A percentile compares a stretch with the other conserved stretches of the same genome.
phyloP scores from a whole-genome alignment of 176 grass and related monocot species.

The Hyparrhenia diplandra region DNA sequence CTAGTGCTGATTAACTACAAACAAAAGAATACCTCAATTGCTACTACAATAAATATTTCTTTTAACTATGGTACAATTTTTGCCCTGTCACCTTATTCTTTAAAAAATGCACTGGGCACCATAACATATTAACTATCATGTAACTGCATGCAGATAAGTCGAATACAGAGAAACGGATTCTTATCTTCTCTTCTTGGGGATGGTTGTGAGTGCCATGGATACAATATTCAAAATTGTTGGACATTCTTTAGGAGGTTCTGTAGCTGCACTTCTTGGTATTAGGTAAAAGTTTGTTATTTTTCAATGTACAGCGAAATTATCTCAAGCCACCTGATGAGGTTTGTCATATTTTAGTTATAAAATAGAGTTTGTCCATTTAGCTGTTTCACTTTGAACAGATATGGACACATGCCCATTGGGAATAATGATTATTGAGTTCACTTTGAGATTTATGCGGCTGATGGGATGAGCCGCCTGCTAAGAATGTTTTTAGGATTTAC shows the following conservation, averaged over 20 bases:
- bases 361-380: not conserved
- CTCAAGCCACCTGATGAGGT: not conserved
- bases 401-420: not conserved
- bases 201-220: conserved; percentile 82
- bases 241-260: conserved; percentile 91
- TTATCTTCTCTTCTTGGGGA: conserved; percentile 79
- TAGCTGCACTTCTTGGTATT: conserved; percentile 84
- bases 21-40: not conserved
- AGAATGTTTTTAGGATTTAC: not conserved
- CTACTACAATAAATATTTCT: not conserved
- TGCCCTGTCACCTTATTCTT: not conserved
- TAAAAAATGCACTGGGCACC: not conserved
- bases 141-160: conserved; percentile 46
- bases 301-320: not conserved
- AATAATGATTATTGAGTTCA: conserved; percentile 5
- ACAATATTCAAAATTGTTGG: conserved; percentile 85
- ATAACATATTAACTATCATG: conserved; percentile 26
- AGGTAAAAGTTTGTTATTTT: conserved; percentile 41
- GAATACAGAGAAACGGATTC: conserved; percentile 41
- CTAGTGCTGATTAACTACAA: not conserved
- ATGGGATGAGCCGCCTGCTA: not conserved
- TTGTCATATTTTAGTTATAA: conserved; percentile 10
- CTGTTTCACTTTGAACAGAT: conserved; percentile 7
- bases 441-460: not conserved
- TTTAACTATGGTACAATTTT: too few species aligned